A percentile compares a stretch with the other conserved stretches of the same genome.
Evolutionary conservation across 1,284 basidiomycete species (phyloP).

Genomic region (Filobasidium uniguttulatum): DNA sequence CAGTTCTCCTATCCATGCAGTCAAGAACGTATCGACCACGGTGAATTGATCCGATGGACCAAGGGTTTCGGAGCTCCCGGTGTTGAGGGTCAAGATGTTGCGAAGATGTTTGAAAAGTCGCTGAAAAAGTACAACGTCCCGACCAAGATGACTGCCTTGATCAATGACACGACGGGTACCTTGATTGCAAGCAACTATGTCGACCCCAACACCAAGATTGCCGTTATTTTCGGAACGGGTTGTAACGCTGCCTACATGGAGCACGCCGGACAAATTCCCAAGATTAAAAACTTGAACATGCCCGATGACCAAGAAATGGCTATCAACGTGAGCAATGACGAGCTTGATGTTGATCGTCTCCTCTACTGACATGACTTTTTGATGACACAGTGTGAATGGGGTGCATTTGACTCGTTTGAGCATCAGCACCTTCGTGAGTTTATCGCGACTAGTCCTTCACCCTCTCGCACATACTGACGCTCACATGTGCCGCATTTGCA

Average conservation of each 20-base stretch:
- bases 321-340: conserved; percentile 57
- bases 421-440: conserved; percentile 68
- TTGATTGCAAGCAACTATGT: conserved; percentile 96
- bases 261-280: conserved; percentile 56
- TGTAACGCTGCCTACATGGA: conserved; percentile 99
- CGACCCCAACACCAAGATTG: conserved; percentile 76
- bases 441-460: background rate
- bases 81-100: conserved; percentile 86
- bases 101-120: conserved; percentile 75
- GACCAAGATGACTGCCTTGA: conserved; percentile 66
- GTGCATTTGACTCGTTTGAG: conserved; percentile 91
- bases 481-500: conserved; percentile 16
- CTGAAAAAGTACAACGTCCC: conserved; percentile 55
- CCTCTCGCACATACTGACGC: background rate
- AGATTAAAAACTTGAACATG: conserved; percentile 64
- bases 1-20: conserved; percentile 87
- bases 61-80: conserved; percentile 91
- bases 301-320: conserved; percentile 63
- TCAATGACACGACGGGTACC: conserved; percentile 96
- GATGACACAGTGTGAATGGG: conserved; percentile 44
- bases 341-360: background rate
- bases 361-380: background rate
- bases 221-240: conserved; percentile 93
- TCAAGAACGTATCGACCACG: conserved; percentile 88
- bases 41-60: conserved; percentile 91